Evolutionary conservation across 768 basidiomycete species (phyloP), one percentile per base, ranked within the genome.

Genomic region (Phaeotremella fagi): DNA sequence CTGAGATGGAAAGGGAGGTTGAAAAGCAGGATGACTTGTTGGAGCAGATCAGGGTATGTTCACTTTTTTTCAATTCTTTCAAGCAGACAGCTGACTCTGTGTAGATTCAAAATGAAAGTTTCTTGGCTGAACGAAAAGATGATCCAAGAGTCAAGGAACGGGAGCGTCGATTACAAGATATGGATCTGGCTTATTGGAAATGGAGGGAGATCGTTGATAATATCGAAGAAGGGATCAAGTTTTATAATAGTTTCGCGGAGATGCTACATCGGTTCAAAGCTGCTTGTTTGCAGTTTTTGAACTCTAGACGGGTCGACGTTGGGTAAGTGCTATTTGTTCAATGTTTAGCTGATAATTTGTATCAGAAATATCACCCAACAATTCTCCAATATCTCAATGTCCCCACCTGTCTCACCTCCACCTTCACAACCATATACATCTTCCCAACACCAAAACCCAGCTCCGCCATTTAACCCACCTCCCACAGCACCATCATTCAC

Each of bases 171-270:
- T 74, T 98, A 24, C 88, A 89, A 68, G 82, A 83, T 12, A 82
- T 94, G 37, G 89, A 94, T 59, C 73, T 85, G 11, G 88, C 91
- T 0, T 87, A 87, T 74, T 84, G 84, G 75, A 90, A 89, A 66
- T 95, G 90, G 73, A 79, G 81, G 49, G 92, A 97, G 70, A 86
- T 95, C 14, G 79, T 78, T 1, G 80, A 82, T 45, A 91, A 98
- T 73, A 77, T 95, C 4, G 84, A 87, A 35, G 94, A 98, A 69
- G 92, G 92, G 4, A 79, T 87, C 63, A 86, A 88, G 87, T 98
- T 97, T 68, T 94, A 99, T 71, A 90, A 89, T 57, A 86, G 88
- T 63, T 80, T 98, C 50, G 80, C 82, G 2, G 81, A 78, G 11
- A 82, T 92, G 41, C 72, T 94, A 1, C 75, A 79, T 4, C 81